Percentiles rank a stretch among this genome's conserved stretches.
phyloP scores from a whole-genome alignment of 306 rosid genomes.

The Hippophae gyantsensis region DNA sequence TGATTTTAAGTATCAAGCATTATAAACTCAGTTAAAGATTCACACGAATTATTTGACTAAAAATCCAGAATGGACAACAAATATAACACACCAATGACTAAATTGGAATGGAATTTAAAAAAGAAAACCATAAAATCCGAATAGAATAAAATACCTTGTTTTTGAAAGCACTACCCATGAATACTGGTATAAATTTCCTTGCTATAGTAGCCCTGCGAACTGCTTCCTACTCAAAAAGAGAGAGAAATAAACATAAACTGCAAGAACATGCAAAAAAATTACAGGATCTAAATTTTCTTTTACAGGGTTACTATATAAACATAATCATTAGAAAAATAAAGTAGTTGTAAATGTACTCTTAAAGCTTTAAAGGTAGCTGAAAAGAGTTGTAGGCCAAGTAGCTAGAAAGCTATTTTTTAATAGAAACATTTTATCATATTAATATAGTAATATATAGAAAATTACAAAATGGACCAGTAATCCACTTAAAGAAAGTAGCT shows the following conservation, averaged over 20 bases:
- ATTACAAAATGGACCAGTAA: too few species aligned
- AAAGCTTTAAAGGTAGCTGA: too few species aligned
- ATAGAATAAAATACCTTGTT: slow-evolving; percentile 54
- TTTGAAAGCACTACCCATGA: slow-evolving; percentile 98
- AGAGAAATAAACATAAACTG: background rate
- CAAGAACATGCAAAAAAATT: background rate
- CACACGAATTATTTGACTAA: background rate
- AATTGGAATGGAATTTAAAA: background rate
- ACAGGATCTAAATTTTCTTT: too few species aligned
- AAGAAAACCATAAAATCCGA: background rate
- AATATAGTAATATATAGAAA: too few species aligned
- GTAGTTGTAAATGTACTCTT: too few species aligned
- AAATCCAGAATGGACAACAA: background rate
- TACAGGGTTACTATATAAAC: background rate
- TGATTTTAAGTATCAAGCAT: too few species aligned
- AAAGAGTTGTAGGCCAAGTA: too few species aligned
- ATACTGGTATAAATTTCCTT: slow-evolving; percentile 77
- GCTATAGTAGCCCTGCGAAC: slow-evolving; percentile 84
- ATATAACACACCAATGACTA: background rate
- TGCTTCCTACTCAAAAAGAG: slow-evolving; percentile 52
- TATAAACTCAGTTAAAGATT: background rate
- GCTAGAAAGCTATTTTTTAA: too few species aligned
- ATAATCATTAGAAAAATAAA: background rate
- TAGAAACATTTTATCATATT: too few species aligned
- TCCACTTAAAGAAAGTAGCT: too few species aligned